Base-by-base conservation (phyloP, 768 basidiomycete genomes). In the Auriscalpium microsporum region DNA sequence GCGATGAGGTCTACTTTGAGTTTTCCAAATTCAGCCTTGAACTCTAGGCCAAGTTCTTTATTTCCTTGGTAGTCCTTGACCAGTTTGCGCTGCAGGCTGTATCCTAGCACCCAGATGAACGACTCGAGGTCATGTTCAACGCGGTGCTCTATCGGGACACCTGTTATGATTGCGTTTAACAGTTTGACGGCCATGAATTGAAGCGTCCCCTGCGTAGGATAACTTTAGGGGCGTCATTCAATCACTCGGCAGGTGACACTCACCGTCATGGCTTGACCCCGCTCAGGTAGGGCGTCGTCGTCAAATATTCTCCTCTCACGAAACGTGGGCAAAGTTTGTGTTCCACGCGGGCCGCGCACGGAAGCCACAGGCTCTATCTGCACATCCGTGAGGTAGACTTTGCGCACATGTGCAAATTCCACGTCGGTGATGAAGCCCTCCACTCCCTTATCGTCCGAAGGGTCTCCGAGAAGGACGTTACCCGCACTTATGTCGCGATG, bases 61-160 rank as follows among this genome's bases (percentile, higher is more conserved):
- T 28, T 28, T 5, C 5, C 28, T 4, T 2, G 28, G 28, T 28
- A 5, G 5, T 28, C 28, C 4, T 28, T 4, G 28, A 7, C 2
- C 28, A 28, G 28, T 28, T 28, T 28, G 28, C 28, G 28, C 28
- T 28, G 28, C 28, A 42, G 2, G 40, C 40, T 14, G 37, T 58
- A 61, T 7, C 44, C 36, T 3, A 59, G 35, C 4, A 55, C 55
- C 60, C 60, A 61, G 1, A 59, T 28, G 47, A 59, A 55, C 6
- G 60, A 63, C 38, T 63, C 62, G 44, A 63, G 33, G 47, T 63
- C 62, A 46, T 61, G 50, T 10, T 40, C 21, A 3, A 45, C 47
- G 6, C 61, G 51, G 8, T 60, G 45, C 10, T 4, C 13, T 13
- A 42, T 14, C 2, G 13, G 40, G 14, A 14, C 3, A 17, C 17